phyloP scores from a whole-genome alignment of 2,329 filamentous ascomycete species.

The Thermomyces lanuginosus region DNA sequence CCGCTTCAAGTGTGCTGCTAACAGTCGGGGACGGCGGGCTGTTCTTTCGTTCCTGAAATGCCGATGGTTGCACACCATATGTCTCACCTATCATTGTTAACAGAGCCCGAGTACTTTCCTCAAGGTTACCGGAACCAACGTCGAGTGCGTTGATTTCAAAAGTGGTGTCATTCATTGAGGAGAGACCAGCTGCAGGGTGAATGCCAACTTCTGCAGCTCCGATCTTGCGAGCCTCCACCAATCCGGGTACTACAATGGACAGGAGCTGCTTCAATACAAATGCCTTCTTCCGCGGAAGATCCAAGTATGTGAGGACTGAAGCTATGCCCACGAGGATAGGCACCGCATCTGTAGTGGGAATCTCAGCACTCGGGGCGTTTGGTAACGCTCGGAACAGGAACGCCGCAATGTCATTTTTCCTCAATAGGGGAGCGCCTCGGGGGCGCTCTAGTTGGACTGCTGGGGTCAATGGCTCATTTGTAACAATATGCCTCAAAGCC shows the following conservation, averaged over 20 bases:
- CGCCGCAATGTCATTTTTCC: slow-evolving; percentile 46
- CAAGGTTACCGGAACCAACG: slow-evolving; percentile 26
- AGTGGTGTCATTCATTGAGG: slow-evolving; percentile 45
- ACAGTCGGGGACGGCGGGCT: slow-evolving; percentile 10
- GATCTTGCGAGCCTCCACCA: slow-evolving; percentile 79
- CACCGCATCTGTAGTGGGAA: slow-evolving; percentile 60
- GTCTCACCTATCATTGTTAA: slow-evolving; percentile 23
- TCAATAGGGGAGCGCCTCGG: slow-evolving; percentile 29
- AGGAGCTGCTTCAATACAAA: slow-evolving; percentile 78
- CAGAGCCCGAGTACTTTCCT: slow-evolving; percentile 24
- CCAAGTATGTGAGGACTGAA: slow-evolving; percentile 63
- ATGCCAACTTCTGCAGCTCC: slow-evolving; percentile 94
- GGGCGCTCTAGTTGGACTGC: slow-evolving; percentile 19
- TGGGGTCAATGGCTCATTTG: slow-evolving; percentile 27
- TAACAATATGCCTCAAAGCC: slow-evolving; percentile 44
- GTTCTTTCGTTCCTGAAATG: slow-evolving; percentile 19
- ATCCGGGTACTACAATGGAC: slow-evolving; percentile 61
- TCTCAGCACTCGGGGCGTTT: slow-evolving; percentile 39
- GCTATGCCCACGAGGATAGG: slow-evolving; percentile 73
- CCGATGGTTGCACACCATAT: slow-evolving; percentile 25
- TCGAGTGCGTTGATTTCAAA: slow-evolving; percentile 30
- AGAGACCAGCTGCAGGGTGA: slow-evolving; percentile 76
- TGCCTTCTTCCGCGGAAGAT: slow-evolving; percentile 74
- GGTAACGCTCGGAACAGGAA: slow-evolving; percentile 57
- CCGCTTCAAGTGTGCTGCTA: slow-evolving; percentile 4